Conservation (phyloP, 441 rosid genomes). For the Erodium trifolium region DNA sequence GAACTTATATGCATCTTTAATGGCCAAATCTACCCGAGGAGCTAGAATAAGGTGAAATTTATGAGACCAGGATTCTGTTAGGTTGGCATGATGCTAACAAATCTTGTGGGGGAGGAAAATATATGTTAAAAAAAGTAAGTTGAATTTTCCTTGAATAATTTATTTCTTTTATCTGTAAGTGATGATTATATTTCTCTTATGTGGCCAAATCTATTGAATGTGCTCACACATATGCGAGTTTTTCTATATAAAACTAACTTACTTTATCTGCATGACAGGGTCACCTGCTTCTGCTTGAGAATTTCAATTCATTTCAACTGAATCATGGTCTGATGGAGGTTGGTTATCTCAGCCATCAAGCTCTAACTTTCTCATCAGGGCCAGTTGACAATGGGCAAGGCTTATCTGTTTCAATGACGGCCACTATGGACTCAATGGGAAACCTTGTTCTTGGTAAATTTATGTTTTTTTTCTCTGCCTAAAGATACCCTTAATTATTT, state of each 20-base stretch:
- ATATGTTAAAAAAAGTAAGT: too few relatives aligned
- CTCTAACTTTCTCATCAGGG: slow-evolving; percentile 30
- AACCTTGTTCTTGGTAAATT: slow-evolving; percentile 72
- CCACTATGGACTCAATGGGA: slow-evolving; percentile 58
- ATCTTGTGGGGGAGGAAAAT: too few relatives aligned
- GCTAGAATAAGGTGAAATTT: background rate
- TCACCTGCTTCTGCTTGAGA: slow-evolving; percentile 70
- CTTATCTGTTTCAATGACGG: slow-evolving; percentile 77
- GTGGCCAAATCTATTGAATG: background rate
- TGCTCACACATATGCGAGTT: background rate
- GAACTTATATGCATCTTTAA: background rate
- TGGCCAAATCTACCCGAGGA: background rate
- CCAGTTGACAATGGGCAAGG: slow-evolving; percentile 30
- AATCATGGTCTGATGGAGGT: slow-evolving; percentile 82
- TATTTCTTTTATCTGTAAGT: background rate
- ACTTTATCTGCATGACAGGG: slow-evolving; percentile 45
- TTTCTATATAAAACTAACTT: slow-evolving; percentile 2
- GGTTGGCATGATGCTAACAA: too few relatives aligned
- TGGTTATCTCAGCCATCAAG: slow-evolving; percentile 54
- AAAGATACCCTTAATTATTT: background rate
- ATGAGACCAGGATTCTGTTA: background rate
- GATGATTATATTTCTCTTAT: background rate
- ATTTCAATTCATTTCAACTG: slow-evolving; percentile 45
- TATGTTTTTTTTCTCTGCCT: background rate
- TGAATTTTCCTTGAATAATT: background rate